Conservation (phyloP, 2,329 filamentous ascomycete genomes). For the Massarina eburnea region DNA sequence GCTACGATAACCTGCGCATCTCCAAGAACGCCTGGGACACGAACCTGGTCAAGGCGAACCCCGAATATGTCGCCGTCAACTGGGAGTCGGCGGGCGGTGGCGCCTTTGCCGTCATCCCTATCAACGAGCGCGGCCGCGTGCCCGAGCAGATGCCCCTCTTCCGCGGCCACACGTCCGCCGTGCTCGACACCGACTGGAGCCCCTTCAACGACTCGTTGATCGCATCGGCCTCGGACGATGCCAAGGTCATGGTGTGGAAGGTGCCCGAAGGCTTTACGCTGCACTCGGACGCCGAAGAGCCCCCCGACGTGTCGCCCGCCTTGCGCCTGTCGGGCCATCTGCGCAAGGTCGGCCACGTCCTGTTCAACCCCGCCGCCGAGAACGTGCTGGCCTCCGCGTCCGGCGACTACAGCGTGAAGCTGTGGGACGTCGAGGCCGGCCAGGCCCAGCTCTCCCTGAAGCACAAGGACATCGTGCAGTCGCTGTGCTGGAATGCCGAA, state of each 20-base stretch:
- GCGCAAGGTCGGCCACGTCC: conserved; percentile 95
- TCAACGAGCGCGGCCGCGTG: conserved; percentile 84
- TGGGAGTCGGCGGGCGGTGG: conserved; percentile 97
- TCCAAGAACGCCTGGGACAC: conserved; percentile 99
- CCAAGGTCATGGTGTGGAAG: conserved; percentile 95
- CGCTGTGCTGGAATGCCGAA: conserved; percentile 90
- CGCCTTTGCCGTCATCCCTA: conserved; percentile 92
- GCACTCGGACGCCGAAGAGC: conserved; percentile 79
- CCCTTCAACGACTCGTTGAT: conserved; percentile 94
- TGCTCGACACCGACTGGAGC: conserved; percentile 98
- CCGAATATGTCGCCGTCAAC: conserved; percentile 94
- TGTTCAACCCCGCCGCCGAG: conserved; percentile 95
- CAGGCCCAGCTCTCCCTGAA: conserved; percentile 74
- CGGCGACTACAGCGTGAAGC: conserved; percentile 90
- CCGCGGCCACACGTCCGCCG: conserved; percentile 90
- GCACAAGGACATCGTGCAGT: conserved; percentile 91
- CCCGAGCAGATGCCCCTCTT: conserved; percentile 94
- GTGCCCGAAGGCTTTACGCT: conserved; percentile 87
- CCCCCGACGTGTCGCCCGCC: conserved; percentile 76
- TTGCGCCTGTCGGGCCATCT: conserved; percentile 84
- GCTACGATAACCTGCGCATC: conserved; percentile 97
- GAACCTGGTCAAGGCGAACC: conserved; percentile 96
- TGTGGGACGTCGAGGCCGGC: conserved; percentile 89
- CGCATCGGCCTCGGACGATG: conserved; percentile 93
- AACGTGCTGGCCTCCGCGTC: conserved; percentile 94